phyloP scores from a whole-genome alignment of 208 protist species.

The Blastocrithidia nonstop region DNA sequence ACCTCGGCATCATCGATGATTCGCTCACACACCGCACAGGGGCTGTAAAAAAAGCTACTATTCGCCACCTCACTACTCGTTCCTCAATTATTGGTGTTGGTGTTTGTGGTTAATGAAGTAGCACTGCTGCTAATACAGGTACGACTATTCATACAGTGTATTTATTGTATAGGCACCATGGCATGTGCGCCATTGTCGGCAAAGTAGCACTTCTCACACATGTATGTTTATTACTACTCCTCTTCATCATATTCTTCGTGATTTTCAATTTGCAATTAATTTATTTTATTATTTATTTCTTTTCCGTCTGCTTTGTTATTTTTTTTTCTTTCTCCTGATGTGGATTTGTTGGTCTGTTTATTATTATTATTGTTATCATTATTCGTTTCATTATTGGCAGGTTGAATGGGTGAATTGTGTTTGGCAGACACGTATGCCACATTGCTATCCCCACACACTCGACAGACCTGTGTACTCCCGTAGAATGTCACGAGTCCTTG shows the following conservation, averaged over 20 bases:
- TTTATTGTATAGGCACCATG: constrained; percentile 28
- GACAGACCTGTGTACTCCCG: constrained; percentile 27
- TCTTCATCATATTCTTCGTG: no score
- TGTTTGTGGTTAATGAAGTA: constrained; percentile 14
- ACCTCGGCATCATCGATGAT: constrained; percentile 47
- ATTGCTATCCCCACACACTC: constrained; percentile 15
- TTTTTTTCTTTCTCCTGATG: not conserved
- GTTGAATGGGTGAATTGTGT: no score
- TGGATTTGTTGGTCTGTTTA: not conserved
- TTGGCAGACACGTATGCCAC: constrained; percentile 32
- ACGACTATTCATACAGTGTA: constrained; percentile 24
- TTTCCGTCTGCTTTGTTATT: not conserved
- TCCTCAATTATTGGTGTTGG: constrained; percentile 21
- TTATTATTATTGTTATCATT: no score
- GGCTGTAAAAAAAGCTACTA: constrained; percentile 64
- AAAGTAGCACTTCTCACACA: constrained; percentile 45
- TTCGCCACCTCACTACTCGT: no score
- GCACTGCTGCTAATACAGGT: constrained; percentile 22
- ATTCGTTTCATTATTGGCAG: not conserved
- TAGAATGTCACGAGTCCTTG: constrained; percentile 27
- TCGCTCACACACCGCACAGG: constrained; percentile 33
- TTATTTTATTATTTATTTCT: no score
- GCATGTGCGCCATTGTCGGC: constrained; percentile 14
- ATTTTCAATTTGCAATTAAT: constrained; percentile 18
- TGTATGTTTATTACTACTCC: constrained; percentile 23